Evolutionary conservation across 345 rosid species (phyloP), one percentile per base, ranked within the genome.

Genomic region (Cardamine resedifolia): DNA sequence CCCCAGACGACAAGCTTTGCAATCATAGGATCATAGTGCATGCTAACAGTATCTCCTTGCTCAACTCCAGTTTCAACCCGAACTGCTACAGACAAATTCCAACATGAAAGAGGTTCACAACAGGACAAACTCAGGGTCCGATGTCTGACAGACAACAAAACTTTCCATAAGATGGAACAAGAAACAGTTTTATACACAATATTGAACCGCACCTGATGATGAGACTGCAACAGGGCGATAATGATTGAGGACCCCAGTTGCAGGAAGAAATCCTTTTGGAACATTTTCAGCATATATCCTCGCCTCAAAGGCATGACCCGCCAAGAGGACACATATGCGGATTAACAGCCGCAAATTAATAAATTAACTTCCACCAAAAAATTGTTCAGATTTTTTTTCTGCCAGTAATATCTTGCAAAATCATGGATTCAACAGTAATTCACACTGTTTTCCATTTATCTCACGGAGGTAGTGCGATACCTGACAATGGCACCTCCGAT

Each of bases 1-100:
- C 90, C 97, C 90, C 89, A 85, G 47, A 88, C 97, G 43, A 94
- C 96, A 81, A 94, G 98, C 83, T 94, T 91, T 50, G 98, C 98
- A 81, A 91, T 94, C 97, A 94, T 89, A 56, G 98, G 98, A 86
- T 94, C 98, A 77, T 91, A 94, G 75, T 94, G 98, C 98, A 89
- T 89, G 91, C 91, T 94, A 66, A 94, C 93, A 72, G 78, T 78
- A 75, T 94, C 96, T 70, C 98, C 97, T 81, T 89, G 90, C 79
- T 85, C 85, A 64, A 94, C 96, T 68, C 97, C 98, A 75, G 97
- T 94, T 82, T 91, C 96, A 66, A 94, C 95, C 73, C 96, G 83
- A 69, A 94, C 96, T 88, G 85, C 56, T 11, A 70, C 68, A 74
- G 12, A 45, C 27, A 50, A 63, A 8, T 21, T 52, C 8, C 71